Conservation (phyloP, 169 alveolate species). For the Plasmodium relictum region DNA sequence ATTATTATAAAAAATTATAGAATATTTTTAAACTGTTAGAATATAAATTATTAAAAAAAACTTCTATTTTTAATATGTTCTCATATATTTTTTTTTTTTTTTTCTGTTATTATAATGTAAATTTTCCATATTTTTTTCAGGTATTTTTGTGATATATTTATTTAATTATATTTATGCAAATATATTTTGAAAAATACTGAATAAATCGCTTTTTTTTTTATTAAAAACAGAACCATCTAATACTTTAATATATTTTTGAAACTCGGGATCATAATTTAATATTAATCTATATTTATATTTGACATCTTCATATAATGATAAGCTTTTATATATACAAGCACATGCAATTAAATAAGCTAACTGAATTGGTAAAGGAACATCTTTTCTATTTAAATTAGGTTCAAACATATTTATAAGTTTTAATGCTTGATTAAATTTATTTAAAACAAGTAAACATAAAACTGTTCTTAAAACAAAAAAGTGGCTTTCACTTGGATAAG, state of each 20-base stretch:
- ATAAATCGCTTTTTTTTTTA: conserved; percentile 12
- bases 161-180: conserved; percentile 6
- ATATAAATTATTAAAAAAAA: too few species aligned
- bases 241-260: conserved; percentile 39
- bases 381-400: conserved; percentile 46
- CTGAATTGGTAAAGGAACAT: conserved; percentile 66
- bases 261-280: conserved; percentile 73
- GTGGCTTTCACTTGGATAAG: conserved; percentile 68
- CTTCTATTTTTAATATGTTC: too few species aligned
- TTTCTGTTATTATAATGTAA: too few species aligned
- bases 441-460: conserved; percentile 54
- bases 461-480: conserved; percentile 65
- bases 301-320: conserved; percentile 62
- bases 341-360: conserved; percentile 56
- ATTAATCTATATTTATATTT: conserved; percentile 74
- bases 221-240: conserved; percentile 52
- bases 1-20: too few species aligned
- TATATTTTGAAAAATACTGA: conserved; percentile 65
- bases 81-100: too few species aligned
- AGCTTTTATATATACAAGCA: conserved; percentile 42
- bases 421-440: conserved; percentile 41
- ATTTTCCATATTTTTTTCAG: too few species aligned
- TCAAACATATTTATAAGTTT: conserved; percentile 53
- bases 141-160: neutral
- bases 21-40: too few species aligned